Evolutionary conservation across 164 flowering plant species (phyloP), one percentile per base, ranked within the genome.

Genomic region (Berberis vulgaris): DNA sequence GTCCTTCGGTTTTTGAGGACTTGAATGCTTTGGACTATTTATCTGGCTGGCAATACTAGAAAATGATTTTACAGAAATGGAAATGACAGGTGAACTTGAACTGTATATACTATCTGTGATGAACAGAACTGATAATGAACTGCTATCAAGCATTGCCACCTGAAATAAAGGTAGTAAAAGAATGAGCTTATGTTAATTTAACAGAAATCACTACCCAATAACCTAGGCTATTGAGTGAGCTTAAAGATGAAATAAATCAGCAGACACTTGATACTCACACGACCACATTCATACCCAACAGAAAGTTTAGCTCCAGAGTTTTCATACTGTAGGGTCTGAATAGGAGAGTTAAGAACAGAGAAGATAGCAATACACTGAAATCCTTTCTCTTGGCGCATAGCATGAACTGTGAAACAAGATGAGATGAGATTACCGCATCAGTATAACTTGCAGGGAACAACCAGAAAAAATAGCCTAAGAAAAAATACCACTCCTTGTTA

Each of bases 271-370:
- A 56, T 67, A 77, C 91, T 75, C 58, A 89, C 98, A 67, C 73
- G 87, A 56, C 89, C 89, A 80, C 83, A 72, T 54, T 82, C 82
- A 81, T 71, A 93, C 67, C 96, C 98, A 9, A 83, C 84, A 57
- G 82, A 87, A 78, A 86, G 87, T 73, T 74, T 84, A 60, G 73
- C 73, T 56, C 91, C 96, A 76, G 67, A 80, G 49, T 73, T 65
- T 59, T 68, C 61, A 75, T 72, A 83, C 43, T 76, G 73, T 60
- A 93, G 71, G 55, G 68, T 65, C 49, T 82, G 65, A 47, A 93
- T 76, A 10, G 88, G 82, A 72, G 96, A 89, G 65, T 64, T 71
- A n/a, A 84, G 65, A 61, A 84, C 50, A 49, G 84, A 79, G 75
- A 86, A 80, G 13, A 81, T 71, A 58, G 89, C 86, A 8, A 56